Evolutionary conservation across 257 asterid genomes (phyloP).

Genomic region (Lantana camara): DNA sequence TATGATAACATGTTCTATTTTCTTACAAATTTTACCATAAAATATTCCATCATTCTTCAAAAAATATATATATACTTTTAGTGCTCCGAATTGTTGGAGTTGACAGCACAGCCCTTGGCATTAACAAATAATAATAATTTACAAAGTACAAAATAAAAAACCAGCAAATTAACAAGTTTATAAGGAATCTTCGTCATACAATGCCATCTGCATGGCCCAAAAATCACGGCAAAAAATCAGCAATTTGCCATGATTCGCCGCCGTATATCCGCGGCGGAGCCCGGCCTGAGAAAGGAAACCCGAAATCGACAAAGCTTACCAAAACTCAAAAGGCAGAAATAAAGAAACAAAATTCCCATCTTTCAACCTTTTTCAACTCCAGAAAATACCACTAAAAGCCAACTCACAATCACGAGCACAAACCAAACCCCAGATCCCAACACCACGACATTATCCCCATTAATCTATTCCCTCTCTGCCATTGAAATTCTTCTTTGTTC

Average conservation of each 20-base stretch:
- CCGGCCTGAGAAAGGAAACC: slow-evolving; percentile 15
- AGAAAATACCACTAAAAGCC: slow-evolving; percentile 26
- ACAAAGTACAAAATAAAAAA: too few relatives aligned
- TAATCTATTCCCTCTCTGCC: slow-evolving; percentile 23
- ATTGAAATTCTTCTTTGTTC: slow-evolving; percentile 22
- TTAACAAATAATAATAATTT: too few relatives aligned
- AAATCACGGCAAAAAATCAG: slow-evolving; percentile 40
- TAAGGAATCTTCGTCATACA: slow-evolving; percentile 6
- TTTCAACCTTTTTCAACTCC: slow-evolving; percentile 32
- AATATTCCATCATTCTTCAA: not conserved
- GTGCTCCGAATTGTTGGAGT: not conserved
- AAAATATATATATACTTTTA: not conserved
- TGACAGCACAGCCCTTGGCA: slow-evolving; percentile 22
- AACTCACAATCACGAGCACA: slow-evolving; percentile 39
- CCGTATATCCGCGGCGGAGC: slow-evolving; percentile 35
- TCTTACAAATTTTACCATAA: not conserved
- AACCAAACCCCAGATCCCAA: slow-evolving; percentile 18
- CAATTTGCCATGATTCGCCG: slow-evolving; percentile 23
- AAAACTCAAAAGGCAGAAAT: not conserved
- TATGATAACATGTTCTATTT: not conserved
- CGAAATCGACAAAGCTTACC: slow-evolving; percentile 7
- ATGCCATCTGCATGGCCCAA: slow-evolving; percentile 30
- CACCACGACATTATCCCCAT: slow-evolving; percentile 2
- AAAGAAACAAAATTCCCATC: slow-evolving; percentile 1
- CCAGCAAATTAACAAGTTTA: not conserved